Conservation (phyloP, 805 yeast species). For the Candida nemodendra region DNA sequence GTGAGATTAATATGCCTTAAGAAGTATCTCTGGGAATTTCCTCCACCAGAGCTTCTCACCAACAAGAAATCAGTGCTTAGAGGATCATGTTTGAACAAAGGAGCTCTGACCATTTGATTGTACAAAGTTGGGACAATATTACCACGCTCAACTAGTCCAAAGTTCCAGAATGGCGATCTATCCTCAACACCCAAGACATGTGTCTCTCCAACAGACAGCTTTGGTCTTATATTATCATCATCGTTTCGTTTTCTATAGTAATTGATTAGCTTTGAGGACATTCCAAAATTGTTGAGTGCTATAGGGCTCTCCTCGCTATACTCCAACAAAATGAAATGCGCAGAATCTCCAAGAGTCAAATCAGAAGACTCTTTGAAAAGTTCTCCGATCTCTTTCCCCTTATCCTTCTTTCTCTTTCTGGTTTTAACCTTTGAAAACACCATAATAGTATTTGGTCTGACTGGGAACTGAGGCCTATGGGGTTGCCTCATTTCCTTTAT, state of each 20-base stretch:
- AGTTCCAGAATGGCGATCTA: constrained; percentile 96
- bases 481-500: constrained; percentile 69
- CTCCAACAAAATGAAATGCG: constrained; percentile 74
- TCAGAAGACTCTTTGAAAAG: constrained; percentile 70
- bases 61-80: constrained; percentile 77
- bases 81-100: constrained; percentile 83
- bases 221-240: constrained; percentile 84
- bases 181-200: constrained; percentile 96
- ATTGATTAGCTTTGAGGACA: constrained; percentile 92
- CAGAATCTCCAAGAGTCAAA: constrained; percentile 80
- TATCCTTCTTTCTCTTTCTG: constrained; percentile 86
- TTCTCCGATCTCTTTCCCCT: constrained; percentile 76
- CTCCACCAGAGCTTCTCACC: constrained; percentile 76
- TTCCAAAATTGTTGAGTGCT: constrained; percentile 84
- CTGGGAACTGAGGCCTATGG: constrained; percentile 75
- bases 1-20: constrained; percentile 67
- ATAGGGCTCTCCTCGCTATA: constrained; percentile 88
- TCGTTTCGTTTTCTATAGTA: constrained; percentile 83
- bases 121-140: constrained; percentile 90
- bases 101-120: constrained; percentile 90
- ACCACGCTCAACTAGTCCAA: constrained; percentile 94
- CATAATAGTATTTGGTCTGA: constrained; percentile 75
- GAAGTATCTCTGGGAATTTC: constrained; percentile 62
- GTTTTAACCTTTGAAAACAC: constrained; percentile 71
- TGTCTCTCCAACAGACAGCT: constrained; percentile 87